Evolutionary conservation across 2,329 filamentous ascomycete species (phyloP).

Genomic region (Exophiala calicioides): DNA sequence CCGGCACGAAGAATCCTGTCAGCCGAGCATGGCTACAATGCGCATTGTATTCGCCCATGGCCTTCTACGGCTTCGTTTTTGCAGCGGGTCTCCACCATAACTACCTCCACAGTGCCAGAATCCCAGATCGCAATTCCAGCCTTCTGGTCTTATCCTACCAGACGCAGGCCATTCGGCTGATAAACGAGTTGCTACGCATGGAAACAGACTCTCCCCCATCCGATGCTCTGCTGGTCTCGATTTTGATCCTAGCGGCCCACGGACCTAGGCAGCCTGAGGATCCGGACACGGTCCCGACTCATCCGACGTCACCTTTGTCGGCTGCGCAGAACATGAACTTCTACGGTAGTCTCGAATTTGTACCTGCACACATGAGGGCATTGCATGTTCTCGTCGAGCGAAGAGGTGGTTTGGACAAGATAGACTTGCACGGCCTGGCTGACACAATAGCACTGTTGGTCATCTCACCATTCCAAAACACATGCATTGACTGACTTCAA

Average conservation of each 20-base stretch:
- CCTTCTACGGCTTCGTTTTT: constrained; percentile 6
- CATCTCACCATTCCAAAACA: no score
- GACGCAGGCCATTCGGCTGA: constrained; percentile 4
- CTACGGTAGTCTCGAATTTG: constrained; percentile 6
- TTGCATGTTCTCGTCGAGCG: constrained; percentile 1
- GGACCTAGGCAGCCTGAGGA: neutral
- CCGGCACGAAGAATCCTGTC: constrained; percentile 1
- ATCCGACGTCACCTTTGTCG: neutral
- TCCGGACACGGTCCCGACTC: no score
- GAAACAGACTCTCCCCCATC: neutral
- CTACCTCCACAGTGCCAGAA: neutral
- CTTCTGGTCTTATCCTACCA: constrained; percentile 5
- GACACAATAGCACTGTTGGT: constrained; percentile 5
- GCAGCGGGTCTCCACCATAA: constrained; percentile 5
- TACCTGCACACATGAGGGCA: constrained; percentile 1
- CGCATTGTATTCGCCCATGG: neutral
- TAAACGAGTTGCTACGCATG: constrained; percentile 1
- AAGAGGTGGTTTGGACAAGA: neutral
- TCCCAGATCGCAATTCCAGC: no score
- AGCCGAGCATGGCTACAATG: constrained; percentile 1
- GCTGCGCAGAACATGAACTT: constrained; percentile 1
- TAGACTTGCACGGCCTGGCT: constrained; percentile 4
- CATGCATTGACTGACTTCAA: no score
- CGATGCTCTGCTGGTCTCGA: constrained; percentile 5
- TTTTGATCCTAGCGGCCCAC: constrained; percentile 2